Conservation (phyloP, 2,329 filamentous ascomycete species). For the Aspergillus sp. region DNA sequence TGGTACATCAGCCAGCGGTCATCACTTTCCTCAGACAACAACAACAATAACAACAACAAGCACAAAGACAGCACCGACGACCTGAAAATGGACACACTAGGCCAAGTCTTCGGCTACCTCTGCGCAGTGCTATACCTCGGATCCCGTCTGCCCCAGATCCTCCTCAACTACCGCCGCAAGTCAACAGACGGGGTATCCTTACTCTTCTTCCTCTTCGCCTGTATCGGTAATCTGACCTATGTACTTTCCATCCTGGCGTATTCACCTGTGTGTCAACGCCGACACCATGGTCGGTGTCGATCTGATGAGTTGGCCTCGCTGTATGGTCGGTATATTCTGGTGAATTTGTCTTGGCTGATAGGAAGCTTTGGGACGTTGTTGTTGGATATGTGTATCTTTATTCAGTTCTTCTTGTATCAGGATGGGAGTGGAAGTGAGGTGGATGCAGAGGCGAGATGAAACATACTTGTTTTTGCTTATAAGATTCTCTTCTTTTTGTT, state of each 20-base stretch:
- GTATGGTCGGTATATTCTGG: constrained; percentile 80
- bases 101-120: constrained; percentile 91
- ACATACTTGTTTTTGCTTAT: no score
- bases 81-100: constrained; percentile 71
- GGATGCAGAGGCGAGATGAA: constrained; percentile 3
- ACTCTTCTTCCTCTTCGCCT: constrained; percentile 95
- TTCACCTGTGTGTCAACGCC: constrained; percentile 65
- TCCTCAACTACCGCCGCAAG: constrained; percentile 90
- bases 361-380: constrained; percentile 86
- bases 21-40: constrained; percentile 26
- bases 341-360: constrained; percentile 88
- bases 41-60: constrained; percentile 36
- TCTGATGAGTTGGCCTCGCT: constrained; percentile 65
- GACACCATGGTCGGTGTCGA: constrained; percentile 52
- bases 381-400: constrained; percentile 82
- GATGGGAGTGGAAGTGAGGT: constrained; percentile 33
- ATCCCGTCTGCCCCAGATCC: constrained; percentile 82
- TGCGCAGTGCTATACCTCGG: constrained; percentile 88
- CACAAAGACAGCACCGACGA: constrained; percentile 2
- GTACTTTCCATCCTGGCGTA: constrained; percentile 90
- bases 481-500: no score
- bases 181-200: constrained; percentile 91
- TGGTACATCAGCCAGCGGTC: constrained; percentile 72
- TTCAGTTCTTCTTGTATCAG: constrained; percentile 86
- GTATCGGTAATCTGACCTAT: constrained; percentile 91